Base-by-base conservation (phyloP, 768 basidiomycete genomes). In the Leccinum longicurvipes region DNA sequence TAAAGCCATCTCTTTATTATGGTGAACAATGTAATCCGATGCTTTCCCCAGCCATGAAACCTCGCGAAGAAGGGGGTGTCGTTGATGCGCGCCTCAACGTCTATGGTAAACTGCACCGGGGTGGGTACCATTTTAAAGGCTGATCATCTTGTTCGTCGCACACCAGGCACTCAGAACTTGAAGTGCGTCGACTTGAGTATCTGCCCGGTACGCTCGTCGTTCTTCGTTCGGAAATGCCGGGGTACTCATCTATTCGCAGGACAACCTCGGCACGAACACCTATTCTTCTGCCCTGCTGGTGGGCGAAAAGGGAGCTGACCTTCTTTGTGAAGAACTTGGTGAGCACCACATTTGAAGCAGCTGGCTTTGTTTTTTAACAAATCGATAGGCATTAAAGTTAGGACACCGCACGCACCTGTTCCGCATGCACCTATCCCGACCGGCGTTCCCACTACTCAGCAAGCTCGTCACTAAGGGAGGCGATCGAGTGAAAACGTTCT, bases 181-280 rank as follows among this genome's bases (percentile, higher is more conserved):
- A 87, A 87, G 74, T 77, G 76, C 65, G 77, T 82, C 60, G 86
- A 87, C 71, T 74, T 87, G 74, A 82, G 81, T 71, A 85, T 87
- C 73, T 86, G 86, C 73, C 86, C 86, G 21, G 84, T 84, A 66
- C 63, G 81, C 71, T 23, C 41, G n/a, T 11, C 32, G 14, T 28
- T 19, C 45, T 19, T 46, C 12, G 15, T 24, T 29, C 17, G 14
- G 28, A 39, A 24, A 23, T 53, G 23, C 14, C 44, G 7, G 29
- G n/a, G 27, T 24, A 28, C 50, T 59, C 47, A 58, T 34, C 41
- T 21, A 11, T 27, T 39, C 52, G n/a, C 53, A 84, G 82, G 85
- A 85, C 61, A 87, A 87, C 70, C 70, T 86, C 60, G 85, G 84
- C 56, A 86, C 85, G 42, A 86, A 86, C 76, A 87, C 85, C 6